These are phyloP conservation scores for Limnanthes douglasii DNA, from an alignment of 345 rosid genomes.

Conservation along the genomic window DNA sequence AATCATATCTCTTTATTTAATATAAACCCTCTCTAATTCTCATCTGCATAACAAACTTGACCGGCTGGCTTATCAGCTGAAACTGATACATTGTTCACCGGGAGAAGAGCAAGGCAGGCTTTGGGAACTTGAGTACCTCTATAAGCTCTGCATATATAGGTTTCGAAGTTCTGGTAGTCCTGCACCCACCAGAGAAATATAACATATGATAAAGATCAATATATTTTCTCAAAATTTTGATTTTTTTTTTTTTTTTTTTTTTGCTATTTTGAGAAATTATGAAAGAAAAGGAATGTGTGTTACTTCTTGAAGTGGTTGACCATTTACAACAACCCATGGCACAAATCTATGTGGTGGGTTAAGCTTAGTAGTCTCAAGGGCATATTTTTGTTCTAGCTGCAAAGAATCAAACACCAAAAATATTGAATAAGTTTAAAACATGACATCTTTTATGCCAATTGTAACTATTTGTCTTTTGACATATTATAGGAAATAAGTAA, in stretches of 20 bases:
- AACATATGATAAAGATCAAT: slow-evolving; percentile 2
- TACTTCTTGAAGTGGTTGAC: slow-evolving; percentile 40
- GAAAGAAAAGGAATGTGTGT: too few species aligned
- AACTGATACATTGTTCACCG: too few species aligned
- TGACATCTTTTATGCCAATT: too few species aligned
- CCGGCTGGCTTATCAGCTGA: too few species aligned
- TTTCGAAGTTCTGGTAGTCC: slow-evolving; percentile 34
- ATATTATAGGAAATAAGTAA: too few species aligned
- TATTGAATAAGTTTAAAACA: too few species aligned
- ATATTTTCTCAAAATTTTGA: neutral
- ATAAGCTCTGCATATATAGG: slow-evolving; percentile 45
- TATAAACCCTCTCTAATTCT: too few species aligned
- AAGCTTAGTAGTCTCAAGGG: slow-evolving; percentile 35
- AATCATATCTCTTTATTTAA: too few species aligned
- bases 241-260: slow-evolving; percentile 1
- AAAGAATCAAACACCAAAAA: too few species aligned
- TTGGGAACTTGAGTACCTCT: slow-evolving; percentile 27
- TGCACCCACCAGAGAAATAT: slow-evolving; percentile 9
- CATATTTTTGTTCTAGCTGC: slow-evolving; percentile 39
- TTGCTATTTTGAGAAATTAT: slow-evolving; percentile 1
- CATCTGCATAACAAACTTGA: too few species aligned
- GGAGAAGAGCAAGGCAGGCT: too few species aligned
- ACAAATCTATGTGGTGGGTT: slow-evolving; percentile 46
- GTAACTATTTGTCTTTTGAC: too few species aligned
- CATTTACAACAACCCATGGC: slow-evolving; percentile 56